Base-by-base conservation (phyloP, 2,329 filamentous ascomycete genomes). In the Mycosphaerelloides madeirae region DNA sequence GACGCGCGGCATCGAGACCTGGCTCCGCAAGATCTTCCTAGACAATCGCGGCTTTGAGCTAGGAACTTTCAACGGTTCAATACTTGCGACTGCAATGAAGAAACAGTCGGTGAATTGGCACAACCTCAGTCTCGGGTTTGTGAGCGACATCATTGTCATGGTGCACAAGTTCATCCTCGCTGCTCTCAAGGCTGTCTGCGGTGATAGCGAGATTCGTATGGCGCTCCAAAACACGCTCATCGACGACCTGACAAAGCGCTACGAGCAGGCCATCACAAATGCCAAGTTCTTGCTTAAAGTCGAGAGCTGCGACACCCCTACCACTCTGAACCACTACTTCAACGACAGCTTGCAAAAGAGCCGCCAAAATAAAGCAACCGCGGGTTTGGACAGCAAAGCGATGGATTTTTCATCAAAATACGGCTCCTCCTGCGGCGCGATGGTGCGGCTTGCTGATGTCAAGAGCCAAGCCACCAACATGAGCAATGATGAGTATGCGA, bases 291-390 rank as follows among this genome's bases (percentile, higher is more conserved):
- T 85, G 0, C 55, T 85, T 0, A 33, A 66, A 1, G 68, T 80
- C 2, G 79, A 83, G 57, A 60, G 69, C 1, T 53, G 62, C 0
- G 67, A 68, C 1, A 69, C 58, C 1, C 73, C 74, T 0, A 61
- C 65, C 15, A 83, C 80, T 0, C 57, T 72, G 33, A 78, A 82
- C 48, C 69, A 73, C 31, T 72, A 72, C 43, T 81, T 82, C 58
- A 73, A 66, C 48, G 62, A 70, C 3, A 70, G 66, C 25, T 57
- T 75, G 0, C 61, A 72, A 37, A 66, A 65, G 51, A 59, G 57
- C 40, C 55, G 55, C 22, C 47, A 57, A 12, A 32, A 19, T 6
- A 53, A 50, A 20, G 38, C 42, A 28, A 16, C 37, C 13, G 40
- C 40, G 3, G 29, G 19, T 1, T 43, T 56, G 11, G 33, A 46